Percentiles rank a stretch among this genome's conserved stretches.
Evolutionary conservation across 2,329 filamentous ascomycete species (phyloP).

Genomic region (Elsinoe fawcettii): DNA sequence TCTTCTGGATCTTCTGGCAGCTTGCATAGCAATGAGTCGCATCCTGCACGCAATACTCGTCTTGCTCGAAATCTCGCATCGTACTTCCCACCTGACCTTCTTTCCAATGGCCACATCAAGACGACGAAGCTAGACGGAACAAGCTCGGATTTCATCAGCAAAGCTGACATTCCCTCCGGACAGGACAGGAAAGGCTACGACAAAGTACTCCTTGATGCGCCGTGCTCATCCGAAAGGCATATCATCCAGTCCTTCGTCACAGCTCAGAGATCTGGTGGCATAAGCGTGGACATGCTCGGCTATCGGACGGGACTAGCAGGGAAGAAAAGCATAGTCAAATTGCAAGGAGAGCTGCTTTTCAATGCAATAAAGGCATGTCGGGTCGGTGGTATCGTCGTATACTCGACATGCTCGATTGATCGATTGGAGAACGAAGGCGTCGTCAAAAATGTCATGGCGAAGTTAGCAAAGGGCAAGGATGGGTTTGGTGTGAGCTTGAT

Average conservation of each 20-base stretch:
- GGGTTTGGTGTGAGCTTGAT: conserved; percentile 30
- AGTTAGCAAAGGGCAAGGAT: conserved; percentile 33
- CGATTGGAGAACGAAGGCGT: conserved; percentile 36
- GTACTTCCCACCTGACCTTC: conserved; percentile 23
- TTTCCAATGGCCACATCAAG: conserved; percentile 19
- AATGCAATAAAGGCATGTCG: conserved; percentile 31
- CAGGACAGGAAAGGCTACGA: conserved; percentile 32
- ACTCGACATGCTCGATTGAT: conserved; percentile 37
- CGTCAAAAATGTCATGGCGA: conserved; percentile 29
- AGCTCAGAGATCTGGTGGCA: conserved; percentile 24
- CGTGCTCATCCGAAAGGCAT: conserved; percentile 37
- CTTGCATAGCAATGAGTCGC: conserved; percentile 35
- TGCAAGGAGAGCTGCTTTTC: conserved; percentile 31
- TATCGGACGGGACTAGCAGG: conserved; percentile 23
- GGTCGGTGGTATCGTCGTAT: conserved; percentile 33
- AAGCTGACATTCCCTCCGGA: conserved; percentile 23
- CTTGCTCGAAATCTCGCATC: conserved; percentile 24
- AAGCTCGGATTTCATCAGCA: conserved; percentile 10
- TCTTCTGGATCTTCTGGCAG: conserved; percentile 22
- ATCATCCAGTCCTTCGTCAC: conserved; percentile 32
- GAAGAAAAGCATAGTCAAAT: conserved; percentile 33
- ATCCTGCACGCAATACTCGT: conserved; percentile 28
- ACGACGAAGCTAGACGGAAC: conserved; percentile 23
- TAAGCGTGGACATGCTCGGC: neutral
- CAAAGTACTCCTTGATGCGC: conserved; percentile 36